phyloP scores from a whole-genome alignment of 176 grass and related monocot species.

The Carex kokanica region DNA sequence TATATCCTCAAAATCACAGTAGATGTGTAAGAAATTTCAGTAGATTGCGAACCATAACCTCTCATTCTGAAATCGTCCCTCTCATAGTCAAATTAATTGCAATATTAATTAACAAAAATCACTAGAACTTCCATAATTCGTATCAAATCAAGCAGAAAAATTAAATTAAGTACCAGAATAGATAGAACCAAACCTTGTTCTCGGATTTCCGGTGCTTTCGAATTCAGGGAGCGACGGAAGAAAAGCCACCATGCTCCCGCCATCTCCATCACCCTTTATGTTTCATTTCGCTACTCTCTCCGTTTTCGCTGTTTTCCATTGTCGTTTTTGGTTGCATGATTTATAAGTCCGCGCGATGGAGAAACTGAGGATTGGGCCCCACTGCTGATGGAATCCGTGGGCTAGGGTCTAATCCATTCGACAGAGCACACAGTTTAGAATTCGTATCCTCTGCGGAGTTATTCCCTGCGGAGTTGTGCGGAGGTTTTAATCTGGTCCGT shows the following conservation, averaged over 20 bases:
- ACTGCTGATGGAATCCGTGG: background rate
- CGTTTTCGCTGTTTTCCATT: background rate
- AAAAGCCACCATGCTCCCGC: background rate
- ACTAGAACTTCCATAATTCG: background rate
- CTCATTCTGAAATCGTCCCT: background rate
- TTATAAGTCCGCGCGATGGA: background rate
- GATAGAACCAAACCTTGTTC: slow-evolving; percentile 2
- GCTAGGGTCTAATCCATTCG: background rate
- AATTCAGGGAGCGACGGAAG: background rate
- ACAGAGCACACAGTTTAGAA: too few relatives aligned
- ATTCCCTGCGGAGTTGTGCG: too few relatives aligned
- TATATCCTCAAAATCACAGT: slow-evolving; percentile 1
- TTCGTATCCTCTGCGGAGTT: too few relatives aligned
- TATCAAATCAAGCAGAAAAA: background rate
- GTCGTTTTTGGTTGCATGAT: background rate
- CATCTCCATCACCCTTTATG: background rate
- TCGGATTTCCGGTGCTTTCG: background rate
- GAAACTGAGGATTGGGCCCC: background rate
- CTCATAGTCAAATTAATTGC: background rate
- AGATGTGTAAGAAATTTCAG: background rate
- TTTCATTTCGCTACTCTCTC: background rate
- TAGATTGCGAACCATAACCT: background rate
- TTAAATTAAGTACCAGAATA: background rate
- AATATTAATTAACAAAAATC: background rate
- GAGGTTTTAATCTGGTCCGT: too few relatives aligned